A percentile compares a stretch with the other conserved stretches of the same genome.
Evolutionary conservation across 805 yeast genomes (phyloP).

Genomic region (Candida alai): DNA sequence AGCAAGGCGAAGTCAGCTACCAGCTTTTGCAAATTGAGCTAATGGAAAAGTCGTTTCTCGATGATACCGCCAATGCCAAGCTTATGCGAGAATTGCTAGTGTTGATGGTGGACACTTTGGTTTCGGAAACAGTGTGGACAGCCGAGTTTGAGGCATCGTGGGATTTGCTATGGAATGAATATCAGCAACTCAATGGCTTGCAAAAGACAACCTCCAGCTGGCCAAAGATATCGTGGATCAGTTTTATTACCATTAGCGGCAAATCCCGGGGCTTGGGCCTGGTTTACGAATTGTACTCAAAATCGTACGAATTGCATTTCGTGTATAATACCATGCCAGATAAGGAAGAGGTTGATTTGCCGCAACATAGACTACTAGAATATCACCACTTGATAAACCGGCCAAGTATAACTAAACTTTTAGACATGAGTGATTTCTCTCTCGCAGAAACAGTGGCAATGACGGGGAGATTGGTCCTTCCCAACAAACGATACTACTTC

Average conservation of each 20-base stretch:
- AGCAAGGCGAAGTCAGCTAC: conserved; percentile 20
- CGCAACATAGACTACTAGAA: conserved; percentile 5
- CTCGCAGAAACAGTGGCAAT: conserved; percentile 31
- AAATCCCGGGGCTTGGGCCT: conserved; percentile 25
- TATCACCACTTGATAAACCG: conserved; percentile 4
- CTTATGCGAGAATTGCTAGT: conserved; percentile 21
- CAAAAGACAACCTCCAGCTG: conserved; percentile 22
- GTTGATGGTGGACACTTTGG: conserved; percentile 22
- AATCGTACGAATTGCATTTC: conserved; percentile 30
- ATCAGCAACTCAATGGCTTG: conserved; percentile 25
- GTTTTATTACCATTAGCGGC: conserved; percentile 25
- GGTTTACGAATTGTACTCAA: conserved; percentile 26
- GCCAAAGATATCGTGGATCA: conserved; percentile 39
- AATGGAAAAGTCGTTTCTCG: conserved; percentile 27
- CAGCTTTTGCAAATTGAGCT: conserved; percentile 31
- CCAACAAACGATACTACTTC: conserved; percentile 17
- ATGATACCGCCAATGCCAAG: conserved; percentile 11
- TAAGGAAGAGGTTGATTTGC: too few species aligned
- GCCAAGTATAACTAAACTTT: conserved; percentile 2
- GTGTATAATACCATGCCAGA: conserved; percentile 1
- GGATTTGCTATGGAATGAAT: conserved; percentile 24
- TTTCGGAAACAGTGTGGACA: conserved; percentile 10
- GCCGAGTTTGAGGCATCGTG: conserved; percentile 21
- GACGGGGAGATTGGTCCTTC: conserved; percentile 18
- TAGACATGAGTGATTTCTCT: conserved; percentile 24